phyloP scores from a whole-genome alignment of 169 alveolate species.

The Neospora caninum region DNA sequence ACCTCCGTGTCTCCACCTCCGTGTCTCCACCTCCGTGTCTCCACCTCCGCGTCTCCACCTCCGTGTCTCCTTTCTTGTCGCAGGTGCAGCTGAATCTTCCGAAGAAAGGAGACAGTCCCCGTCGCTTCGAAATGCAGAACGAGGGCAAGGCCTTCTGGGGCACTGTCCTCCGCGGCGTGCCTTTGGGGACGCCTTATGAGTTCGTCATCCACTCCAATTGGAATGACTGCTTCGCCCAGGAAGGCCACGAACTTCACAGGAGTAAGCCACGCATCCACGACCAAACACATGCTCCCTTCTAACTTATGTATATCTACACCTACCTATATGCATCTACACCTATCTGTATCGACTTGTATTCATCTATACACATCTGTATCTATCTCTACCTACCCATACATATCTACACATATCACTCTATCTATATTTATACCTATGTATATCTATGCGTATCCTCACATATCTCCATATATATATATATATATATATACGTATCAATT shows the following conservation, averaged over 20 bases:
- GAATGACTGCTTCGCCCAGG: neutral
- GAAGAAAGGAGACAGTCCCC: neutral
- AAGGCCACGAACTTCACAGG: conserved; percentile 15
- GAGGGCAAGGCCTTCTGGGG: conserved; percentile 7
- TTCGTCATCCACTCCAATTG: neutral
- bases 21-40: neutral
- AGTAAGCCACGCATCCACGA: too few species aligned
- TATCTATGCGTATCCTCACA: neutral
- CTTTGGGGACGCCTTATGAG: neutral
- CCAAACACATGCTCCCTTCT: too few species aligned
- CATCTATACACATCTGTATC: neutral
- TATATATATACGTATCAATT: neutral
- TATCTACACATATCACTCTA: neutral
- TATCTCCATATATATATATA: neutral
- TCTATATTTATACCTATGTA: neutral
- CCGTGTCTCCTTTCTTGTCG: neutral
- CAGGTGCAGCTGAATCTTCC: neutral
- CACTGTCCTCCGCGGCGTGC: neutral
- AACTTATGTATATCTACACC: neutral
- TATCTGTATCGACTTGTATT: neutral
- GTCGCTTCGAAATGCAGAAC: neutral
- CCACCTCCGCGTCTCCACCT: neutral
- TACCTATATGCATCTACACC: neutral
- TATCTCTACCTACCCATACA: neutral
- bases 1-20: too few species aligned